Percentiles rank a stretch among this genome's conserved stretches.
phyloP scores from a whole-genome alignment of 805 yeast species.

The Yarrowia sp. region DNA sequence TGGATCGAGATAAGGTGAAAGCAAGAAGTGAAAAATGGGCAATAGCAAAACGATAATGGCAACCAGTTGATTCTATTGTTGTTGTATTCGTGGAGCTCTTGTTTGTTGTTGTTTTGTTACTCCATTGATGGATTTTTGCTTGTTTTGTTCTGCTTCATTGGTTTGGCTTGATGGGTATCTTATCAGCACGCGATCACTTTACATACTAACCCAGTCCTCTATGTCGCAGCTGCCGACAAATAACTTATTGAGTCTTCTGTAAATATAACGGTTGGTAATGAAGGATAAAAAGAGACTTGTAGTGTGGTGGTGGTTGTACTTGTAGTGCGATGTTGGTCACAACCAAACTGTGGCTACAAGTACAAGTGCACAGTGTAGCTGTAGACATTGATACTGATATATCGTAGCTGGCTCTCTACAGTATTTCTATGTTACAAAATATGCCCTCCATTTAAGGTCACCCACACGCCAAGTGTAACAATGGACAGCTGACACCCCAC shows the following conservation, averaged over 20 bases:
- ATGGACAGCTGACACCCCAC: background rate
- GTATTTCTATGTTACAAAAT: too few species aligned
- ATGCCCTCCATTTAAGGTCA: too few species aligned
- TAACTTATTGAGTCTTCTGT: slow-evolving; percentile 22
- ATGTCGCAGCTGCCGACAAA: slow-evolving; percentile 26
- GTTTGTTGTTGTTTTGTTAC: too few species aligned
- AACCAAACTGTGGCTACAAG: too few species aligned
- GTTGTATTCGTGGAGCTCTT: too few species aligned
- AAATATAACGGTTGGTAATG: slow-evolving; percentile 24
- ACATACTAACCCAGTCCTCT: slow-evolving; percentile 22
- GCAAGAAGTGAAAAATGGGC: background rate
- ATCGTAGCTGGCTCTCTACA: too few species aligned
- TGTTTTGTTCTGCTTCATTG: background rate
- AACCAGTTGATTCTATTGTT: too few species aligned
- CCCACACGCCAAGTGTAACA: background rate
- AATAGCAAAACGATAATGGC: background rate
- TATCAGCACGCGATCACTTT: background rate
- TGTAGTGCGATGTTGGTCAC: background rate
- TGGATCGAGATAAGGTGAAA: too few species aligned
- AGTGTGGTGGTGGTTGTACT: too few species aligned
- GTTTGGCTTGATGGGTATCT: background rate
- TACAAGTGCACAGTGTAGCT: too few species aligned
- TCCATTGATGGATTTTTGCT: background rate
- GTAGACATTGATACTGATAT: too few species aligned
- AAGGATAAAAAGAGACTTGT: background rate